A percentile compares a stretch with the other conserved stretches of the same genome.
Conservation (phyloP, 805 yeast species). For the Tetrapisispora taiwanensis region DNA sequence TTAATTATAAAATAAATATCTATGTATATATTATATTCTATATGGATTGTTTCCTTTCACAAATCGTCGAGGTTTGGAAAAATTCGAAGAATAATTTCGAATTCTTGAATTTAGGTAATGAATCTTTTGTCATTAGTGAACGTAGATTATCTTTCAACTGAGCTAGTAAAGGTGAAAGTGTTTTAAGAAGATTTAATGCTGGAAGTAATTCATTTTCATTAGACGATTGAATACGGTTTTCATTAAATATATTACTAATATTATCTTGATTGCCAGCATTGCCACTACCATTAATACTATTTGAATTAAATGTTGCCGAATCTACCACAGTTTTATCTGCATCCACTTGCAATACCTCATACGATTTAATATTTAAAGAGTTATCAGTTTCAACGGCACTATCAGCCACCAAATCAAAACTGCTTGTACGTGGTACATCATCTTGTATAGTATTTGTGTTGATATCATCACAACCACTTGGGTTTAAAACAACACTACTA, state of each 20-base stretch:
- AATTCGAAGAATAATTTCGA: conserved; percentile 33
- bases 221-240: neutral
- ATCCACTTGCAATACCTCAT: neutral
- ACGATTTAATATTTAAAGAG: too few relatives aligned
- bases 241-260: neutral
- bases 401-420: neutral
- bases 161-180: conserved; percentile 37
- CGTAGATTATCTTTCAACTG: conserved; percentile 41
- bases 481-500: conserved; percentile 31
- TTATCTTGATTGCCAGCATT: neutral
- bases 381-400: too few relatives aligned
- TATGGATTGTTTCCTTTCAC: neutral
- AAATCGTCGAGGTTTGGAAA: neutral
- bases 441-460: neutral
- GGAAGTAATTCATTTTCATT: conserved; percentile 4
- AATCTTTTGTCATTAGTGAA: conserved; percentile 59
- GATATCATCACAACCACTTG: conserved; percentile 7
- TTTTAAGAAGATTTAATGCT: conserved; percentile 31
- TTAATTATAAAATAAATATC: neutral
- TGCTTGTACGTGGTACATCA: neutral
- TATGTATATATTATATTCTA: too few relatives aligned
- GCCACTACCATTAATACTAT: neutral
- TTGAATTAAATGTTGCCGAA: too few relatives aligned
- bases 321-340: neutral
- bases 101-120: conserved; percentile 56